Base-by-base conservation (phyloP, 768 basidiomycete genomes). In the Rhizopogon vinicolor region DNA sequence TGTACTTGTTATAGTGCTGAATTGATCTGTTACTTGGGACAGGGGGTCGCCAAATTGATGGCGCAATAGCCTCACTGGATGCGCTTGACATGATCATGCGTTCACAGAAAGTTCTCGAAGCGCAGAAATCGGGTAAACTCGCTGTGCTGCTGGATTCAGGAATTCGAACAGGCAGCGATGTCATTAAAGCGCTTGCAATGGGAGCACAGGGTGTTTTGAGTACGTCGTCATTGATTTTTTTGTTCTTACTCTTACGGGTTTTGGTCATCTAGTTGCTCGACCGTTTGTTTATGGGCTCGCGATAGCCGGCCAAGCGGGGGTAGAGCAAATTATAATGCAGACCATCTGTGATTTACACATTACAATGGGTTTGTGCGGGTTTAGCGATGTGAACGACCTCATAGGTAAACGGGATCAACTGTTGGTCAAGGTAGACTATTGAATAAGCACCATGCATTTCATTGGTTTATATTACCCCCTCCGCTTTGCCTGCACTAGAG, bases 41-140 rank as follows among this genome's bases (percentile, higher is more conserved):
- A 88, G 87, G 87, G 33, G 87, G 86, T 5, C 79, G 87, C 19
- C 87, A 89, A 64, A 74, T 89, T 6, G 92, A 95, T 66, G 91
- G 91, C 4, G 86, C 85, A 3, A 81, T 92, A 19, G 80, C 85
- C 0, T 84, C 91, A 1, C 72, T 93, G 13, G 82, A 82, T 58
- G 86, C 87, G 3, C 80, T 93, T 13, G 84, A 85, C 55, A 73
- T 71, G 44, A 86, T 93, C 61, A 83, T 80, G 72, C 75, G 78
- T 48, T 91, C 88, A 0, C 68, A 77, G 19, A 80, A 78, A 53
- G 72, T 90, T 55, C 74, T 71, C 49, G 74, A 70, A 4, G 86
- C 86, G 0, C 86, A 89, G 63, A 65, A 65, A 5, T 67, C 75
- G 13, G 86, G 86, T 1, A 80, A 79, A 54, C 68, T 91, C 40